Base-by-base conservation (phyloP, 1,139 yeast genomes). In the Zygoascus hellenicus region DNA sequence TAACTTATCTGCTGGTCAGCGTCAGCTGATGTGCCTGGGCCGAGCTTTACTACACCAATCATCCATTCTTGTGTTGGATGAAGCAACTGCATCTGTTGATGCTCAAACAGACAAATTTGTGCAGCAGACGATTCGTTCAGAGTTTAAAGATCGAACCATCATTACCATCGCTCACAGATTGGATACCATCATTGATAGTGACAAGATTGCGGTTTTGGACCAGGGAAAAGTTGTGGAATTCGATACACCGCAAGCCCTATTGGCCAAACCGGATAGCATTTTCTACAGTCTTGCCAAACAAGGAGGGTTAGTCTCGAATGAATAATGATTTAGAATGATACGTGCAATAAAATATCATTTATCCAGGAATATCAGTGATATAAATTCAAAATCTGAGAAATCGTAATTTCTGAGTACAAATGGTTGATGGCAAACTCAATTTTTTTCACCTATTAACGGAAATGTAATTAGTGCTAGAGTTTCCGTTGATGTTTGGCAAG, bases 1-100 rank as follows among this genome's bases (percentile, higher is more conserved):
- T 19, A 85, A 84, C 59, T 68, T 85, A 47, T 82, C 90, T 0
- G 81, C 80, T 41, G 95, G 95, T 1, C 94, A 86, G 62, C 71
- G 86, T 42, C 95, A 86, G 64, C 67, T 86, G 43, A 68, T 86
- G 65, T 84, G 92, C 54, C 68, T 86, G 31, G 86, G 90, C 0
- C 72, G 95, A 48, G 94, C 90, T 0, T 67, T 86, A 42, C 68
- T 85, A 52, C 75, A 74, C 48, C 72, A 75, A 11, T 78, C 89
- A 2, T 78, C 75, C 51, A 76, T 85, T 28, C 67, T 86, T 49
- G 77, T 86, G 15, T 67, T 86, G 42, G 95, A 86, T 60, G 95
- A 86, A 64, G 95, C 95, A 0, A 86, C 95, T 0, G 90, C 95
- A 0, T 83, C 92, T 2, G 90, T 86, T 29, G 95, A 86, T 62